phyloP scores from a whole-genome alignment of 768 basidiomycete species.

The Nevesoporus exiguus region DNA sequence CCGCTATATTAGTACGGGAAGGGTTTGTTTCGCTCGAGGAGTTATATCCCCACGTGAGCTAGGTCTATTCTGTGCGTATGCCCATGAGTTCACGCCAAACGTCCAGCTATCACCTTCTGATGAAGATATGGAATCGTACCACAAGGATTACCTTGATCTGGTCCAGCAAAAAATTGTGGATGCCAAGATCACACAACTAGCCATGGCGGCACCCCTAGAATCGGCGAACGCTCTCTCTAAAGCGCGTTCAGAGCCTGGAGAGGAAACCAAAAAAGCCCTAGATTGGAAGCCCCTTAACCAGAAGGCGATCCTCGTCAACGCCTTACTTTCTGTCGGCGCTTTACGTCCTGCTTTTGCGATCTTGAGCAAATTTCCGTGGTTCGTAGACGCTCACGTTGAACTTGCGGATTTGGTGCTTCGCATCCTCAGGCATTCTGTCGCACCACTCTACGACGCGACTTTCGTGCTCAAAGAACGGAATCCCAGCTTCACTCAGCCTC shows the following conservation, averaged over 20 bases:
- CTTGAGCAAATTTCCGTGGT: constrained; percentile 79
- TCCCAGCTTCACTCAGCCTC: constrained; percentile 59
- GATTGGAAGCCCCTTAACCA: constrained; percentile 61
- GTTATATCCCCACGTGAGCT: constrained; percentile 84
- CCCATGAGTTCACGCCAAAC: constrained; percentile 6
- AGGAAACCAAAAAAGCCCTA: constrained; percentile 33
- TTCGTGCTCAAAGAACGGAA: constrained; percentile 58
- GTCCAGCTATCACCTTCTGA: constrained; percentile 71
- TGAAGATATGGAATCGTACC: constrained; percentile 65
- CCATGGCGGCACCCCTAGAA: constrained; percentile 82
- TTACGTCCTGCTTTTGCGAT: constrained; percentile 74
- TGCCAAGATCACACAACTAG: constrained; percentile 72
- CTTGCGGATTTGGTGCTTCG: constrained; percentile 86
- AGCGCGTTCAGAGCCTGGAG: constrained; percentile 37
- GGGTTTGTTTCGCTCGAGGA: constrained; percentile 85
- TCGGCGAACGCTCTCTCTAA: constrained; percentile 41
- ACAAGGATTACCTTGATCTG: constrained; percentile 60
- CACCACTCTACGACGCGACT: constrained; percentile 55
- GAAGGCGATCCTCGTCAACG: constrained; percentile 71
- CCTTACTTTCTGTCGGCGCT: constrained; percentile 85
- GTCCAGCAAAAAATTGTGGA: constrained; percentile 62
- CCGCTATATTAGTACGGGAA: constrained; percentile 87
- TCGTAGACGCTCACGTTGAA: constrained; percentile 76
- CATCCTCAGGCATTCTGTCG: constrained; percentile 63
- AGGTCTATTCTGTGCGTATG: neutral